Evolutionary conservation across 441 rosid genomes (phyloP).

Genomic region (Pelargonium citronellum): DNA sequence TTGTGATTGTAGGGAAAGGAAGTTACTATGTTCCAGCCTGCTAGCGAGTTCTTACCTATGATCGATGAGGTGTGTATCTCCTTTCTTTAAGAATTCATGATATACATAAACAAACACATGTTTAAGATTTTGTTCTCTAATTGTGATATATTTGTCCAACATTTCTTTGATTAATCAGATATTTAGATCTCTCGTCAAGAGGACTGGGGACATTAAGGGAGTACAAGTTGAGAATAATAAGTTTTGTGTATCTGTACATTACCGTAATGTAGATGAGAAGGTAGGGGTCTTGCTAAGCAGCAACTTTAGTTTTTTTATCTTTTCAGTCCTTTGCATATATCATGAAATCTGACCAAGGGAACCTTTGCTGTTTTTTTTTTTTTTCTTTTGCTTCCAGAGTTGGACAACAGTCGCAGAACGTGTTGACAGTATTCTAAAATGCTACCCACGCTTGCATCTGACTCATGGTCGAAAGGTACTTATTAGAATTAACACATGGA

Average conservation of each 20-base stretch:
- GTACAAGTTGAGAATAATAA: slow-evolving; percentile 79
- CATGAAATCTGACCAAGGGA: background rate
- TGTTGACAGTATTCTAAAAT: slow-evolving; percentile 50
- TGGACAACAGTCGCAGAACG: slow-evolving; percentile 60
- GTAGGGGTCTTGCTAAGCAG: slow-evolving; percentile 30
- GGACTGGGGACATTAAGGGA: slow-evolving; percentile 62
- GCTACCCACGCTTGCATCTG: slow-evolving; percentile 62
- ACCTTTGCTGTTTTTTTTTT: too few relatives aligned
- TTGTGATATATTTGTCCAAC: slow-evolving; percentile 6
- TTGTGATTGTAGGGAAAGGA: slow-evolving; percentile 48
- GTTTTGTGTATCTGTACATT: slow-evolving; percentile 90
- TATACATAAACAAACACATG: background rate
- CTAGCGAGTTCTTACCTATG: slow-evolving; percentile 78
- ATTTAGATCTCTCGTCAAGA: slow-evolving; percentile 48
- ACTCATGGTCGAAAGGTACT: slow-evolving; percentile 90
- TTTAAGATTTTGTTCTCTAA: slow-evolving; percentile 6
- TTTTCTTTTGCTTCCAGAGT: slow-evolving; percentile 34
- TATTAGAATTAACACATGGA: slow-evolving; percentile 8
- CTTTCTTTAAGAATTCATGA: background rate
- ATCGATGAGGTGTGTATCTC: slow-evolving; percentile 55
- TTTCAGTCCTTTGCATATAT: background rate
- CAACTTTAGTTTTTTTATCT: slow-evolving; percentile 2
- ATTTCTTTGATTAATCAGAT: slow-evolving; percentile 41
- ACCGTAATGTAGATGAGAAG: slow-evolving; percentile 80
- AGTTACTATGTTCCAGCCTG: slow-evolving; percentile 86